These are phyloP conservation scores for Pneumocystis jirovecii DNA, from an alignment of 1,139 yeast species.

Conservation along the genomic window DNA sequence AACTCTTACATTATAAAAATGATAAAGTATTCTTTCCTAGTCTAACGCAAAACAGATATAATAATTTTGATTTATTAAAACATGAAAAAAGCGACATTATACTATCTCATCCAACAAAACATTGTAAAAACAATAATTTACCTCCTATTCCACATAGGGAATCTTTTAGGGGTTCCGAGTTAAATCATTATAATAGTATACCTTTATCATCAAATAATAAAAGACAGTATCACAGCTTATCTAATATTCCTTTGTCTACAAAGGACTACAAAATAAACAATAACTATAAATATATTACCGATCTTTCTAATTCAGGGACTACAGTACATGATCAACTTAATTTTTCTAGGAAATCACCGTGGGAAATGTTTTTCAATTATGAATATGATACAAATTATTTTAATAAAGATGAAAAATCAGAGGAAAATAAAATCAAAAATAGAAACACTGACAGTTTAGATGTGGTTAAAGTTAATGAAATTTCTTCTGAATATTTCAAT, in stretches of 20 bases:
- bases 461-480: neutral
- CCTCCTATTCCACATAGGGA: neutral
- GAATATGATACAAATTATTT: neutral
- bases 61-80: neutral
- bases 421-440: neutral
- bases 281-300: neutral
- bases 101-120: neutral
- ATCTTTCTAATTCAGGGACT: neutral
- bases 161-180: neutral
- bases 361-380: neutral
- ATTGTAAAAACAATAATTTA: neutral
- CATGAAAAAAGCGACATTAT: neutral
- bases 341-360: neutral
- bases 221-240: neutral
- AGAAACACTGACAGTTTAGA: neutral
- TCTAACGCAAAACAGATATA: neutral
- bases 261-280: neutral
- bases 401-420: neutral
- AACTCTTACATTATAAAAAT: neutral
- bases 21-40: neutral
- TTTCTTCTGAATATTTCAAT: neutral
- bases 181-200: neutral
- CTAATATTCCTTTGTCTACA: neutral
- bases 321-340: neutral
- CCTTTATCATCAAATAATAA: neutral